Base-by-base conservation (phyloP, 2,329 filamentous ascomycete genomes). In the Orbilia brochopaga region DNA sequence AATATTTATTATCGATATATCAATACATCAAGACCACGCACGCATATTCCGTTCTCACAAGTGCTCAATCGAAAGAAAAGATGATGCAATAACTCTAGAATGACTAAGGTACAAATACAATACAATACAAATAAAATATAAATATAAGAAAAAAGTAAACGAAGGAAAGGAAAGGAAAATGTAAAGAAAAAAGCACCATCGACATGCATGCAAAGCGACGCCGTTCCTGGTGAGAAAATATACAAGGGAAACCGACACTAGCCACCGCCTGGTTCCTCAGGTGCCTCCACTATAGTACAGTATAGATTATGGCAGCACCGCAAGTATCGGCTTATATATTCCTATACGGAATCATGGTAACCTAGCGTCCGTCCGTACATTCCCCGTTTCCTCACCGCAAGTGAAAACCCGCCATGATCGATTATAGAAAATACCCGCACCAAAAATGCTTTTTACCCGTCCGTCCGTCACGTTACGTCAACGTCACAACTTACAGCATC, bases 401-500 rank as follows among this genome's bases (percentile, higher is more conserved):
- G 27, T 32, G 27, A 32, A 32, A 32, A 32, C 4, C 27, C 27
- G 8, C 27, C 3, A 32, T 32, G 27, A 32, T 32, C 27, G 27
- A 32, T 32, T 32, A 32, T 4, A 32, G 8, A 32, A 32, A 8
- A 56, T n/a, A 52, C 37, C 61, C 21, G 52, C 50, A 42, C 24
- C 27, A 56, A 56, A 56, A 48, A 32, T 32, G 27, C 27, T 32
- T 32, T 32, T 32, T 32, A 8, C 37, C 32, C 56, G 37, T 52
- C 24, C 51, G 55, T 51, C 32, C 32, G 40, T 23, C 40, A 44
- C 32, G 2, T n/a, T 53, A 53, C 19, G 42, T 11, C 40, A n/a
- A 42, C 53, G 48, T 24, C 19, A 27, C 48, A 23, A 8, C 54
- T 75, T 83, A 86, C 79, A 86, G 78, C 73, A 86, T 74, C 75